A percentile compares a stretch with the other conserved stretches of the same genome.
Evolutionary conservation across 345 rosid species (phyloP).

Genomic region (Gossypium arboreum): DNA sequence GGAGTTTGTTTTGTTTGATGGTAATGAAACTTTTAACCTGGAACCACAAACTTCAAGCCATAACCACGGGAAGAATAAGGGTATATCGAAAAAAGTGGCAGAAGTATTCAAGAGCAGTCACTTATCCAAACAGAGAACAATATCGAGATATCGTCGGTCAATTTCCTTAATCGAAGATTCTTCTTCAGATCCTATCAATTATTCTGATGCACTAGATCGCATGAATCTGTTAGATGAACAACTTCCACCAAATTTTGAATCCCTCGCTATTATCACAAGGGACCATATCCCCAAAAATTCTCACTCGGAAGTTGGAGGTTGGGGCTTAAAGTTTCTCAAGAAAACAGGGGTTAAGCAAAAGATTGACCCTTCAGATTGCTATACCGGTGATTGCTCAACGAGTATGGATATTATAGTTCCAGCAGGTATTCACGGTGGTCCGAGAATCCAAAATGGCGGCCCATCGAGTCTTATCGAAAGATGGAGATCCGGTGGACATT

Average conservation of each 20-base stretch:
- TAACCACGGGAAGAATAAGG: conserved; percentile 43
- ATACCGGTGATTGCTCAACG: conserved; percentile 36
- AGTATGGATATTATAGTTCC: conserved; percentile 73
- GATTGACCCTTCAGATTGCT: conserved; percentile 22
- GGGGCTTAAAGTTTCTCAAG: conserved; percentile 92
- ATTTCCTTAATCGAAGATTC: conserved; percentile 39
- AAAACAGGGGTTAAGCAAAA: conserved; percentile 34
- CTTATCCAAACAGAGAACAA: conserved; percentile 53
- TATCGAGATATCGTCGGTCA: conserved; percentile 48
- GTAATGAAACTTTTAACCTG: conserved; percentile 31
- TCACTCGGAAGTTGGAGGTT: conserved; percentile 60
- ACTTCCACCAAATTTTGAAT: conserved; percentile 67
- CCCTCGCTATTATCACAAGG: conserved; percentile 67
- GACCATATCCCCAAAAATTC: conserved; percentile 36
- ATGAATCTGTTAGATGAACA: conserved; percentile 38
- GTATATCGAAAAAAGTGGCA: conserved; percentile 61
- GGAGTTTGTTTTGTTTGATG: conserved; percentile 66
- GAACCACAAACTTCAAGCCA: conserved; percentile 33
- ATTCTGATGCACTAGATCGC: conserved; percentile 30
- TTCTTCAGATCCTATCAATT: conserved; percentile 49
- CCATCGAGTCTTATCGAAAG: conserved; percentile 75
- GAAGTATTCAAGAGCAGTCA: conserved; percentile 49
- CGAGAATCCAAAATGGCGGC: conserved; percentile 55
- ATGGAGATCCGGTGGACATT: conserved; percentile 86
- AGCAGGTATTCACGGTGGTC: conserved; percentile 91